Evolutionary conservation across 2,329 filamentous ascomycete species (phyloP).

Genomic region (Sclerotinia nivalis): DNA sequence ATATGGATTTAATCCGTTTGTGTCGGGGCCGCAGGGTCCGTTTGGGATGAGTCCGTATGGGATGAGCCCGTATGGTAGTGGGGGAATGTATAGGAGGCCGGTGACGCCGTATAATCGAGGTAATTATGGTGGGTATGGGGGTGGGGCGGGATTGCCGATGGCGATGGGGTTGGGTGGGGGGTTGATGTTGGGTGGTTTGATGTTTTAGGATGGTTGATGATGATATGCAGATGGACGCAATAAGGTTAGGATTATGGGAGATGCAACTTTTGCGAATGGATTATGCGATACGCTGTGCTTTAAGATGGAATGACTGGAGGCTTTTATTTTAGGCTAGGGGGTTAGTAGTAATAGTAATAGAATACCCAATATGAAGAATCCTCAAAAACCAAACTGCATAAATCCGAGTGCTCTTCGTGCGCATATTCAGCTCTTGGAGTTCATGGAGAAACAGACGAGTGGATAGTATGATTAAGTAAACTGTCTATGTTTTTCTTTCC

Average conservation of each 20-base stretch:
- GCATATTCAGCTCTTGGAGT: not conserved
- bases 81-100: slow-evolving; percentile 50
- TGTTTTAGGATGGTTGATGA: slow-evolving; percentile 32
- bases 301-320: not conserved
- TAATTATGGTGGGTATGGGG: slow-evolving; percentile 47
- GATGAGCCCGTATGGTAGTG: slow-evolving; percentile 46
- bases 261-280: not conserved
- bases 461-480: not conserved
- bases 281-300: not conserved
- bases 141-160: slow-evolving; percentile 49
- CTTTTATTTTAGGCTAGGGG: not conserved
- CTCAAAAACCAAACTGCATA: not conserved
- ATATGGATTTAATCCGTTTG: slow-evolving; percentile 50
- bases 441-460: not conserved
- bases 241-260: not conserved
- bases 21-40: slow-evolving; percentile 36
- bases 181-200: slow-evolving; percentile 48
- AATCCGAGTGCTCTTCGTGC: not conserved
- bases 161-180: slow-evolving; percentile 49
- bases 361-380: not conserved
- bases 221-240: not conserved
- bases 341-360: not conserved
- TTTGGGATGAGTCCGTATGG: slow-evolving; percentile 43
- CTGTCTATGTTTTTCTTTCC: not conserved
- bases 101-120: slow-evolving; percentile 49